These are phyloP conservation scores for Neopestalotiopsis rosae DNA, from an alignment of 2,329 filamentous ascomycete genomes.

Conservation along the genomic window DNA sequence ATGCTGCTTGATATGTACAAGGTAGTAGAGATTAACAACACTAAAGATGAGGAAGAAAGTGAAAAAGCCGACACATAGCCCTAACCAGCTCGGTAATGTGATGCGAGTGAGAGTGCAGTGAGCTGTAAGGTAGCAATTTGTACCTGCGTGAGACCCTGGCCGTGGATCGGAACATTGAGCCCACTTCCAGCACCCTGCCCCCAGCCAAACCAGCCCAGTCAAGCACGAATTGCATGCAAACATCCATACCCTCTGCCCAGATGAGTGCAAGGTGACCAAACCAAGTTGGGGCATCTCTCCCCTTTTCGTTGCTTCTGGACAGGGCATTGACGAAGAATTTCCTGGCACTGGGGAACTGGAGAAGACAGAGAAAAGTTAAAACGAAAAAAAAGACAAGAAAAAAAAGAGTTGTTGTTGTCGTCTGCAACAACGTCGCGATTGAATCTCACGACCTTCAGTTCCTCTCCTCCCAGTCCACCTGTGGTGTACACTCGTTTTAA, in stretches of 20 bases:
- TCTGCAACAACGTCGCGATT: constrained; percentile 2
- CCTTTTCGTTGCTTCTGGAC: not conserved
- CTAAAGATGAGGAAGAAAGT: not conserved
- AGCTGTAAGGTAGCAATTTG: not conserved
- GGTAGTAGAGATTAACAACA: not conserved
- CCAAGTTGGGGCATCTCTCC: constrained; percentile 9
- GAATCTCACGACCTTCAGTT: not conserved
- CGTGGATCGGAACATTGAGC: not conserved
- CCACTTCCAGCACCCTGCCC: not conserved
- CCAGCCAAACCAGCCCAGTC: not conserved
- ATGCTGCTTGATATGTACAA: not conserved
- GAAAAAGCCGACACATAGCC: not conserved
- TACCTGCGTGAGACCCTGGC: constrained; percentile 17
- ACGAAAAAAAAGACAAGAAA: not conserved
- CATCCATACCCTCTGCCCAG: not conserved
- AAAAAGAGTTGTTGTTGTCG: not conserved
- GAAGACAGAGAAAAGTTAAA: not conserved
- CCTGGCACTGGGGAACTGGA: not conserved
- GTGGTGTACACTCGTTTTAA: constrained; percentile 1
- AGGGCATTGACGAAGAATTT: not conserved
- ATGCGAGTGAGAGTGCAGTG: not conserved
- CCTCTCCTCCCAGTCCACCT: not conserved
- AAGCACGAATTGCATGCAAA: constrained; percentile 8
- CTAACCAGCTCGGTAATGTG: not conserved
- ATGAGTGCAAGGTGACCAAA: constrained; percentile 13